Percentiles rank a stretch among this genome's conserved stretches.
These are phyloP conservation scores for Phenoliferia sp. DNA, from an alignment of 1,284 basidiomycete species.

Conservation along the genomic window DNA sequence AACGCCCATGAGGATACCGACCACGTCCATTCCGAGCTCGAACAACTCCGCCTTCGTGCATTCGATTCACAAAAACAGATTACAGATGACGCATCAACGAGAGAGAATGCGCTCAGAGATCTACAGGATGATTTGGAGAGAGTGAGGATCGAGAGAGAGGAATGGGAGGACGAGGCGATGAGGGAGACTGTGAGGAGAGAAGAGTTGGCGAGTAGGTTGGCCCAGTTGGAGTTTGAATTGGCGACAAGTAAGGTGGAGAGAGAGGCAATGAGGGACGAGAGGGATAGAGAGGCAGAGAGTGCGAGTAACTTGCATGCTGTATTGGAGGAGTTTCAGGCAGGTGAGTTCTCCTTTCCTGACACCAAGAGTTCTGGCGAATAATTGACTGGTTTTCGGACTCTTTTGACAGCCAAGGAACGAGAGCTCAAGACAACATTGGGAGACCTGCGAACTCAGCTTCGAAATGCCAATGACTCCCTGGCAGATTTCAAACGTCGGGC, in stretches of 20 bases:
- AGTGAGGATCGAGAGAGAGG: constrained; percentile 75
- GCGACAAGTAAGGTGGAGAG: constrained; percentile 55
- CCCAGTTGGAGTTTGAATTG: constrained; percentile 57
- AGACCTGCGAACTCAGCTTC: constrained; percentile 71
- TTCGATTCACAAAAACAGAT: constrained; percentile 39
- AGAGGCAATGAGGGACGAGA: constrained; percentile 53
- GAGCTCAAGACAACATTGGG: constrained; percentile 65
- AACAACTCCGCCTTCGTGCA: constrained; percentile 46
- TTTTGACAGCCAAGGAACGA: constrained; percentile 48
- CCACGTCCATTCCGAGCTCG: constrained; percentile 62
- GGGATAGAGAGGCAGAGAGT: constrained; percentile 68
- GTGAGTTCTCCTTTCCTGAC: constrained; percentile 50
- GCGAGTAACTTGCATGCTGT: constrained; percentile 83
- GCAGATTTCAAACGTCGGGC: constrained; percentile 83
- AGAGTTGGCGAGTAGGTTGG: constrained; percentile 55
- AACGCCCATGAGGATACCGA: constrained; percentile 67
- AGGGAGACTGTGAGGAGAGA: constrained; percentile 70
- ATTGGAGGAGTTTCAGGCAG: constrained; percentile 84
- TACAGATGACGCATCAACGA: constrained; percentile 61
- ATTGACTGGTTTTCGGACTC: not conserved
- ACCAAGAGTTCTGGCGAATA: too few species aligned
- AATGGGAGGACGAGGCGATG: constrained; percentile 74
- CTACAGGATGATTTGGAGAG: constrained; percentile 75
- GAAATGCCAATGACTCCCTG: constrained; percentile 64
- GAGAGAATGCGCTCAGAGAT: constrained; percentile 77